Percentiles rank a stretch among this genome's conserved stretches.
These are phyloP conservation scores for Trametes coccinea DNA, from an alignment of 768 basidiomycete genomes.

Conservation along the genomic window DNA sequence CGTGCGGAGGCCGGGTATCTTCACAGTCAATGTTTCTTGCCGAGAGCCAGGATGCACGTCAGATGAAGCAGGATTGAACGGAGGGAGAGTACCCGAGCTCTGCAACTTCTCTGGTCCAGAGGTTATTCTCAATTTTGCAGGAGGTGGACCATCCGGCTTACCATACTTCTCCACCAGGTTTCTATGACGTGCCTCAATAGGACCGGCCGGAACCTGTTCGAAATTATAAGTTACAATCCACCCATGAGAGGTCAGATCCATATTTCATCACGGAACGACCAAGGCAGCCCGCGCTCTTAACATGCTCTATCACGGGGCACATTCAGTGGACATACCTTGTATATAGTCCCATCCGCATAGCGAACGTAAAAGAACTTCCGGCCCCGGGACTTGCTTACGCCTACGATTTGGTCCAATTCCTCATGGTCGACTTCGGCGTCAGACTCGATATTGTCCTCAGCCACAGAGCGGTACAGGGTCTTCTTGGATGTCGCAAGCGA, in stretches of 20 bases:
- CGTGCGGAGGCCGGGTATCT: constrained; percentile 29
- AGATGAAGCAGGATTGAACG: constrained; percentile 62
- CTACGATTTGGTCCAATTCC: constrained; percentile 45
- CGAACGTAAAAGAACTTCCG: constrained; percentile 63
- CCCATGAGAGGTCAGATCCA: no score
- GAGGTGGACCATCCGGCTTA: constrained; percentile 32
- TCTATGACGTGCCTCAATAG: constrained; percentile 41
- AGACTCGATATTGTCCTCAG: constrained; percentile 14
- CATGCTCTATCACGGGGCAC: no score
- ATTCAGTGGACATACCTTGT: constrained; percentile 44
- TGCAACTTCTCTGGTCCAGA: constrained; percentile 47
- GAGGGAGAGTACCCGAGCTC: constrained; percentile 40
- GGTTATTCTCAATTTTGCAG: neutral
- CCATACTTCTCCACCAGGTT: constrained; percentile 57
- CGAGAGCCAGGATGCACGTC: constrained; percentile 65
- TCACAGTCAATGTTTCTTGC: constrained; percentile 38
- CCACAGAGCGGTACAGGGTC: constrained; percentile 10
- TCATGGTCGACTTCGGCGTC: constrained; percentile 18
- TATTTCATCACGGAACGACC: no score
- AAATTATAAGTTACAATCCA: neutral
- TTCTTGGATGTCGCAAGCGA: constrained; percentile 1
- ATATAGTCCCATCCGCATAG: constrained; percentile 54
- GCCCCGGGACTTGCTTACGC: constrained; percentile 47
- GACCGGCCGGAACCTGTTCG: constrained; percentile 22
- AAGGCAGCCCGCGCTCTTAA: no score